A percentile compares a stretch with the other conserved stretches of the same genome.
These are phyloP conservation scores for Sporothrix schenckii DNA, from an alignment of 2,329 filamentous ascomycete species.

Conservation along the genomic window DNA sequence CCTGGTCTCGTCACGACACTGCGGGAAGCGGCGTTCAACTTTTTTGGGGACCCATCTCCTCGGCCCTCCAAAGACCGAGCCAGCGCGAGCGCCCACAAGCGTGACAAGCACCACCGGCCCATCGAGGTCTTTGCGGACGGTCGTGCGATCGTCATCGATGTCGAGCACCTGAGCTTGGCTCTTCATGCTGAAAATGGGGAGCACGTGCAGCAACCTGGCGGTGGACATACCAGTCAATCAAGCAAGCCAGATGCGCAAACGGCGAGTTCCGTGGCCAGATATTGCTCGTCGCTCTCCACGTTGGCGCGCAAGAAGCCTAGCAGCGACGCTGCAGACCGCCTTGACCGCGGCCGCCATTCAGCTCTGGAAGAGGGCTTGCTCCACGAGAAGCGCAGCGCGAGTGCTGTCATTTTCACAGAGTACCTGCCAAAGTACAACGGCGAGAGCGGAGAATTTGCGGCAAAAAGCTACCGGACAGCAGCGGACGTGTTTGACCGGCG, in stretches of 20 bases:
- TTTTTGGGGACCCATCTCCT: background rate
- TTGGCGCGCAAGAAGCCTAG: background rate
- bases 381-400: background rate
- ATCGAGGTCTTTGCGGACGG: slow-evolving; percentile 8
- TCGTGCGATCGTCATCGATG: background rate
- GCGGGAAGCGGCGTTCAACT: background rate
- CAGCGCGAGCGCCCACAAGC: background rate
- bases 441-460: background rate
- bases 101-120: background rate
- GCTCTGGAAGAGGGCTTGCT: slow-evolving; percentile 22
- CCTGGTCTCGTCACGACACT: background rate
- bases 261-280: background rate
- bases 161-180: slow-evolving; percentile 4
- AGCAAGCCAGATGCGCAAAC: background rate
- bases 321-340: background rate
- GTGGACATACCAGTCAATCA: background rate
- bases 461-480: slow-evolving; percentile 4
- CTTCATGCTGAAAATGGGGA: background rate
- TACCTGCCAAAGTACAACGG: slow-evolving; percentile 6
- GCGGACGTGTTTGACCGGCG: slow-evolving; percentile 26
- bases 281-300: background rate
- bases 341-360: background rate
- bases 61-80: background rate
- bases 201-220: background rate
- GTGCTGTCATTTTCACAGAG: slow-evolving; percentile 29